Evolutionary conservation across 1,139 yeast species (phyloP).

Genomic region (Yamadazyma blattariae): DNA sequence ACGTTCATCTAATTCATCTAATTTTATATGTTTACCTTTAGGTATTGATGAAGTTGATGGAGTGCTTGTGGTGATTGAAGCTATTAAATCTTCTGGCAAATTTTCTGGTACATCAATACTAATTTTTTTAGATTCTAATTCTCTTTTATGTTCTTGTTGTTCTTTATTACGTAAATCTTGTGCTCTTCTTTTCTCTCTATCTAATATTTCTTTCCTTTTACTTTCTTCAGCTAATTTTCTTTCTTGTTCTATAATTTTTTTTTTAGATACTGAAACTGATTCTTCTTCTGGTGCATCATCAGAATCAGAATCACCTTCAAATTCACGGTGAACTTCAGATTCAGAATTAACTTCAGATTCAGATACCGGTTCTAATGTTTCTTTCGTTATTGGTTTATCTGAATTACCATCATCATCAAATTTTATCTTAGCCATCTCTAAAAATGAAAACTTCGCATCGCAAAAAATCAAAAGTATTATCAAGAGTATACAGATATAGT

Average conservation of each 20-base stretch:
- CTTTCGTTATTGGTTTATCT: conserved; percentile 14
- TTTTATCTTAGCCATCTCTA: conserved; percentile 25
- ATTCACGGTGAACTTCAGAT: too few relatives aligned
- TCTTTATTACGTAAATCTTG: conserved; percentile 47
- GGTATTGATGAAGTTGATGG: conserved; percentile 14
- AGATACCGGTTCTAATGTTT: background rate
- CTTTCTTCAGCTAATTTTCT: conserved; percentile 31
- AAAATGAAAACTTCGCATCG: conserved; percentile 3
- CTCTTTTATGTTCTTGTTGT: conserved; percentile 38
- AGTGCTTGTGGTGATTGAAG: conserved; percentile 21
- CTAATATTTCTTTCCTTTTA: conserved; percentile 30
- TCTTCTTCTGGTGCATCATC: conserved; percentile 54
- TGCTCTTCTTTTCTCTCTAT: conserved; percentile 50
- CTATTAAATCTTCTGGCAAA: conserved; percentile 48
- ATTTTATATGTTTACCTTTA: conserved; percentile 33
- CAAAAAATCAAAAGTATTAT: too few relatives aligned
- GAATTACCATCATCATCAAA: conserved; percentile 26
- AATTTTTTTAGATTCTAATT: conserved; percentile 9
- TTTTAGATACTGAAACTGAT: conserved; percentile 28
- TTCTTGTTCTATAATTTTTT: conserved; percentile 32
- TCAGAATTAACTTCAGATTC: conserved; percentile 7
- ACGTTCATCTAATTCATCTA: conserved; percentile 34
- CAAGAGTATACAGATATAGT: too few relatives aligned
- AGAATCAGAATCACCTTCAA: conserved; percentile 29
- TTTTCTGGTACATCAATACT: conserved; percentile 43